phyloP scores from a whole-genome alignment of 345 rosid species.

The rapeseed (Brassica napus) region Da-Ae NC_063442.1:33910001-33910500 shows the following conservation, averaged over 20 bases:
- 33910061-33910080: slow-evolving; percentile 35
- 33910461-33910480: too few relatives aligned
- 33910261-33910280: slow-evolving; percentile 4
- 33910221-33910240: slow-evolving; percentile 1
- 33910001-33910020: slow-evolving; percentile 23
- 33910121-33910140: slow-evolving; percentile 20
- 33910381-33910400: too few relatives aligned
- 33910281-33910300: neutral
- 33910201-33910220: neutral
- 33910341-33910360: neutral
- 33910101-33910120: slow-evolving; percentile 9
- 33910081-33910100: neutral
- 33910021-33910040: slow-evolving; percentile 25
- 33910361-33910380: too few relatives aligned
- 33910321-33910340: neutral
- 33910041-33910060: slow-evolving; percentile 41
- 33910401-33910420: too few relatives aligned
- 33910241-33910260: slow-evolving; percentile 19
- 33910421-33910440: too few relatives aligned
- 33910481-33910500: too few relatives aligned
- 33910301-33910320: neutral
- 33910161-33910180: neutral
- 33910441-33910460: too few relatives aligned
- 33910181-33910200: slow-evolving; percentile 14
- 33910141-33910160: neutral